These are phyloP conservation scores for Alternaria conjuncta DNA, from an alignment of 2,329 filamentous ascomycete species.

Conservation along the genomic window DNA sequence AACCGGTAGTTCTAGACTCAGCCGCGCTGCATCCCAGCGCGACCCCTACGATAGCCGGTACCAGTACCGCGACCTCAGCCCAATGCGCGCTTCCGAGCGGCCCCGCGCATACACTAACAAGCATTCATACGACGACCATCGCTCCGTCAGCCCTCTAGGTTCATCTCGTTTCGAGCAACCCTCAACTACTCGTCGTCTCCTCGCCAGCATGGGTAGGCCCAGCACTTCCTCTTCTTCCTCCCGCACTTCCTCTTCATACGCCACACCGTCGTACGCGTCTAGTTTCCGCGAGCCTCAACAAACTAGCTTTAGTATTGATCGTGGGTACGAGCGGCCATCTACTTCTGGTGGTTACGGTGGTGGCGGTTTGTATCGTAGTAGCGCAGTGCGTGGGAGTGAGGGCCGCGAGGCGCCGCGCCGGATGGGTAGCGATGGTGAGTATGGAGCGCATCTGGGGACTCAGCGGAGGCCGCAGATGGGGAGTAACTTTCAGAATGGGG, in stretches of 20 bases:
- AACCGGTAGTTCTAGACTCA: background rate
- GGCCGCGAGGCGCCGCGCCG: background rate
- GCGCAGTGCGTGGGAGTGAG: background rate
- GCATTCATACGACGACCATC: background rate
- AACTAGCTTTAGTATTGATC: background rate
- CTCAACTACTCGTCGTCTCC: background rate
- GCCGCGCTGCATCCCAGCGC: background rate
- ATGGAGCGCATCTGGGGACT: background rate
- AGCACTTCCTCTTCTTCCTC: background rate
- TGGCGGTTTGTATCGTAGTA: background rate
- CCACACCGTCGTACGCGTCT: background rate
- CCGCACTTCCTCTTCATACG: background rate
- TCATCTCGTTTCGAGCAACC: background rate
- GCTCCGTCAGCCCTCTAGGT: background rate
- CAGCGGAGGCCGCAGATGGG: background rate
- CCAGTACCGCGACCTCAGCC: background rate
- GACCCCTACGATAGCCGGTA: background rate
- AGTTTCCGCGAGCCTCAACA: background rate
- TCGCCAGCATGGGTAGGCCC: background rate
- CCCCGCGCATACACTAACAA: background rate
- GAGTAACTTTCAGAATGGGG: background rate
- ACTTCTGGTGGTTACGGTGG: background rate
- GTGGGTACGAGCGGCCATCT: background rate
- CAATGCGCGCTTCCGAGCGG: background rate
- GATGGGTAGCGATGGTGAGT: background rate